phyloP scores from a whole-genome alignment of 495 filamentous ascomycete genomes.

The Trichocladium antarcticum region DNA sequence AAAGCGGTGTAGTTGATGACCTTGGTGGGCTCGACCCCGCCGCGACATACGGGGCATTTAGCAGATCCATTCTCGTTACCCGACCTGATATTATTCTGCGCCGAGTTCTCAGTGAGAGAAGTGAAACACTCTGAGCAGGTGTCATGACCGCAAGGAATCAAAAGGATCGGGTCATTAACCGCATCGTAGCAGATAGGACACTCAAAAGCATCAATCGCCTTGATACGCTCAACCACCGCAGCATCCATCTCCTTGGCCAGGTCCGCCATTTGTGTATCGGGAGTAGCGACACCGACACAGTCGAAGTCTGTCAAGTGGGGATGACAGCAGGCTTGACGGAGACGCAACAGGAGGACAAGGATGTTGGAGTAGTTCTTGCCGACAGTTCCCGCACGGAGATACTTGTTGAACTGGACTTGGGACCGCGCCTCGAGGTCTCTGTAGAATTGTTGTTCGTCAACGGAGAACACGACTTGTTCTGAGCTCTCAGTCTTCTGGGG shows the following conservation, averaged over 20 bases:
- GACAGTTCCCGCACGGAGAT: slow-evolving; percentile 57
- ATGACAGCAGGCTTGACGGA: slow-evolving; percentile 90
- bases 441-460: slow-evolving; percentile 66
- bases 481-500: slow-evolving; percentile 57
- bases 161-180: slow-evolving; percentile 62
- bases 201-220: slow-evolving; percentile 45
- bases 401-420: slow-evolving; percentile 64
- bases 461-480: slow-evolving; percentile 58
- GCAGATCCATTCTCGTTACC: slow-evolving; percentile 48
- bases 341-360: slow-evolving; percentile 71
- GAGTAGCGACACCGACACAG: slow-evolving; percentile 34
- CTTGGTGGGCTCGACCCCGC: slow-evolving; percentile 49
- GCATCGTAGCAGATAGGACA: slow-evolving; percentile 79
- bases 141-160: slow-evolving; percentile 77
- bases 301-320: slow-evolving; percentile 77
- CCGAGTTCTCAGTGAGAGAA: slow-evolving; percentile 50
- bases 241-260: slow-evolving; percentile 53
- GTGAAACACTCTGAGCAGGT: slow-evolving; percentile 72
- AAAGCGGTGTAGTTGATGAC: slow-evolving; percentile 68
- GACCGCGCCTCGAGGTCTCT: slow-evolving; percentile 54
- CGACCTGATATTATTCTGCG: slow-evolving; percentile 39
- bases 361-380: slow-evolving; percentile 76
- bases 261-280: slow-evolving; percentile 47
- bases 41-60: slow-evolving; percentile 70
- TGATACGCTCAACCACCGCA: slow-evolving; percentile 58